A percentile compares a stretch with the other conserved stretches of the same genome.
These are phyloP conservation scores for Anthracocystis walkeri DNA, from an alignment of 1,284 basidiomycete genomes.

Conservation along the genomic window DNA sequence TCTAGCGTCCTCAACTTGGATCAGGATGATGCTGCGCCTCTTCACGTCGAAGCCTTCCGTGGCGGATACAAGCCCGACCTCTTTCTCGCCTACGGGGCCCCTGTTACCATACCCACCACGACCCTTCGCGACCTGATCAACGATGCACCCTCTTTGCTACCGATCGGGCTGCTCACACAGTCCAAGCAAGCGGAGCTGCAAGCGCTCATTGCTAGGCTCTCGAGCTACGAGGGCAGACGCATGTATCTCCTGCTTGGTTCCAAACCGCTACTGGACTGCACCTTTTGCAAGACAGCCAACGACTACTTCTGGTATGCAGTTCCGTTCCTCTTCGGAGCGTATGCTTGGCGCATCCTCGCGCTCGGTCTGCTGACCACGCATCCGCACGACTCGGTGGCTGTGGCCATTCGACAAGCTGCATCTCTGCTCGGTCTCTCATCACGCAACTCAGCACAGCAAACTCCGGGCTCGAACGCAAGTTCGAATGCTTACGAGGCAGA, in stretches of 20 bases:
- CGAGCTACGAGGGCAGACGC: conserved; percentile 46
- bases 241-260: conserved; percentile 45
- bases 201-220: conserved; percentile 39
- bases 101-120: conserved; percentile 47
- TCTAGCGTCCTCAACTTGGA: conserved; percentile 1
- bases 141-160: conserved; percentile 18
- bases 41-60: conserved; percentile 34
- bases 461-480: not conserved
- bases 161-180: conserved; percentile 17
- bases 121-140: conserved; percentile 37
- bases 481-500: conserved; percentile 21
- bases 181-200: conserved; percentile 35
- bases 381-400: conserved; percentile 42
- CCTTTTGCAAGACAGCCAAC: conserved; percentile 34
- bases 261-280: conserved; percentile 36
- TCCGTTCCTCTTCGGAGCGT: conserved; percentile 27
- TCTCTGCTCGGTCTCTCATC: conserved; percentile 9
- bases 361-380: conserved; percentile 41
- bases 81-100: conserved; percentile 35
- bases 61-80: conserved; percentile 45
- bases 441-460: not conserved
- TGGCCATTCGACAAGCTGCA: conserved; percentile 33
- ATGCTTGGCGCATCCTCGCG: conserved; percentile 45
- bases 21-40: conserved; percentile 2
- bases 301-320: conserved; percentile 45